Percentiles rank a stretch among this genome's conserved stretches.
These are phyloP conservation scores for Rhodotorula toruloides DNA, from an alignment of 768 basidiomycete genomes.

Conservation along the genomic window DNA sequence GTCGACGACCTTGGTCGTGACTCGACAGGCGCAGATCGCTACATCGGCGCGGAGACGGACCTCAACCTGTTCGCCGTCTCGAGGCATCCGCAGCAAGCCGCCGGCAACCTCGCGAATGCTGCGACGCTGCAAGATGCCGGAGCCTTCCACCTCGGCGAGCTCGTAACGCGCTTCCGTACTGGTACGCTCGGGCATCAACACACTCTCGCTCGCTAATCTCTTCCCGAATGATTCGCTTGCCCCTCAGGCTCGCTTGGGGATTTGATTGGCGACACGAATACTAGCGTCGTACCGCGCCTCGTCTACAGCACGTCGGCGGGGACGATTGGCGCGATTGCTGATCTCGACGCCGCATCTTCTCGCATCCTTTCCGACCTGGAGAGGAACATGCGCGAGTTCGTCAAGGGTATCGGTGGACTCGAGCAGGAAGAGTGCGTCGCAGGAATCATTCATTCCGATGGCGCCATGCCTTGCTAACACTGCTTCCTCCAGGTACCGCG, in stretches of 20 bases:
- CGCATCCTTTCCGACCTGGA: constrained; percentile 65
- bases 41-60: constrained; percentile 73
- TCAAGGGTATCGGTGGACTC: constrained; percentile 56
- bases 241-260: constrained; percentile 57
- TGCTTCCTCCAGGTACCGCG: constrained; percentile 57
- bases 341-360: constrained; percentile 55
- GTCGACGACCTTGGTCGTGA: constrained; percentile 50
- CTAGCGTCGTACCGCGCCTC: constrained; percentile 56
- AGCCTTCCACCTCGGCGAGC: constrained; percentile 66
- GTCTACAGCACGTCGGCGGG: constrained; percentile 74
- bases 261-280: constrained; percentile 42
- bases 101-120: constrained; percentile 63
- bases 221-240: not conserved
- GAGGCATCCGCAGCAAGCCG: not conserved
- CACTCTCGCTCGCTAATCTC: not conserved
- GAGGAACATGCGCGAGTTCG: constrained; percentile 62
- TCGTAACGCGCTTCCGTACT: constrained; percentile 62
- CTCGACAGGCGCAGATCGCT: constrained; percentile 43
- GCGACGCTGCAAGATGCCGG: constrained; percentile 64
- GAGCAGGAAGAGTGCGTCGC: constrained; percentile 59
- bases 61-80: constrained; percentile 34
- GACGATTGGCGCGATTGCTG: constrained; percentile 66
- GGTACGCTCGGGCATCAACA: constrained; percentile 27
- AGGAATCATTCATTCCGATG: not conserved
- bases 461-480: not conserved